phyloP scores from a whole-genome alignment of 768 basidiomycete genomes.

The Dentipellis sp. region DNA sequence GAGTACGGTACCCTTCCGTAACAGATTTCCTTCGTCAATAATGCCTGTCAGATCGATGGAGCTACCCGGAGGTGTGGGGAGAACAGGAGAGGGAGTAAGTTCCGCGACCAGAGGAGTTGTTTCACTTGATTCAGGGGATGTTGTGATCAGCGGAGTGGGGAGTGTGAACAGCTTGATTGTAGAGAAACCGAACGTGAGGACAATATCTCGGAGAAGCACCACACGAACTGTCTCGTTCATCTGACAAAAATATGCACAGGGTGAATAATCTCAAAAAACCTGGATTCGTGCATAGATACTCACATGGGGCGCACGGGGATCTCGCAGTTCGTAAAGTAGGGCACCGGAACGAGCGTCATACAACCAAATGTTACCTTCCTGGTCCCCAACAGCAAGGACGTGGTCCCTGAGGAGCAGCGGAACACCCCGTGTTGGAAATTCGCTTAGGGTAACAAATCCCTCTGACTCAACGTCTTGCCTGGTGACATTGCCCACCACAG shows the following conservation, averaged over 20 bases:
- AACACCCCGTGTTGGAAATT: not conserved
- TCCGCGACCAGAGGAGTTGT: not conserved
- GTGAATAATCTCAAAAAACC: not conserved
- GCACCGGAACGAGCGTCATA: not conserved
- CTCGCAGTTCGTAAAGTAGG: not conserved
- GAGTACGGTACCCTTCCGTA: conserved; percentile 10
- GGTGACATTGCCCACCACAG: not conserved
- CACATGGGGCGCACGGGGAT: not conserved
- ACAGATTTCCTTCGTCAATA: no score
- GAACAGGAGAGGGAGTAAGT: not conserved
- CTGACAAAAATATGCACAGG: not conserved
- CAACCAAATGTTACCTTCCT: not conserved
- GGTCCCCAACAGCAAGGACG: not conserved
- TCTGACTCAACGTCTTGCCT: not conserved
- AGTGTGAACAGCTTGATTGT: not conserved
- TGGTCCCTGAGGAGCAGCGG: not conserved
- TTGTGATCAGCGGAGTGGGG: not conserved
- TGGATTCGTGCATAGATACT: not conserved
- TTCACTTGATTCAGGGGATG: not conserved
- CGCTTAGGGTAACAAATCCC: not conserved
- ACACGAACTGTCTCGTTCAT: not conserved
- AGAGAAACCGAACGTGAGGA: not conserved
- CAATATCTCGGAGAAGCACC: not conserved
- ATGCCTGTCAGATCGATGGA: not conserved
- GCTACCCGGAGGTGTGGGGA: not conserved